Evolutionary conservation across 1,139 yeast species (phyloP).

Genomic region (Spathaspora jeffriesii): DNA sequence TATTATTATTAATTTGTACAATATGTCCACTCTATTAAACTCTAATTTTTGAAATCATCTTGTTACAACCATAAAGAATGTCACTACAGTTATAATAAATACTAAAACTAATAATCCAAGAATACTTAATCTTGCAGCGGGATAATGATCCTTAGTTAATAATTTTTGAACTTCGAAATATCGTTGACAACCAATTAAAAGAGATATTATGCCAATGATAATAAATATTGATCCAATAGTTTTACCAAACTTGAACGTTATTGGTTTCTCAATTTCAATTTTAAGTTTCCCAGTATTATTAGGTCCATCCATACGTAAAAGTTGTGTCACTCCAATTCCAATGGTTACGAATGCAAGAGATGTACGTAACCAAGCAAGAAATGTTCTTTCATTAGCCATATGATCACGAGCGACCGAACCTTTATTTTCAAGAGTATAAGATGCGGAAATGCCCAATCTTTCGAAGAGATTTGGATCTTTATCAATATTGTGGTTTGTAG

Average conservation of each 20-base stretch:
- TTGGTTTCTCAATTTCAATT: constrained; percentile 4
- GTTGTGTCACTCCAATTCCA: constrained; percentile 45
- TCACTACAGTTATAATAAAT: constrained; percentile 21
- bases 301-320: constrained; percentile 30
- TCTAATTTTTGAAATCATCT: constrained; percentile 7
- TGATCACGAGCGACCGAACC: constrained; percentile 54
- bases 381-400: constrained; percentile 78
- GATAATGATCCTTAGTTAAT: constrained; percentile 26
- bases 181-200: constrained; percentile 32
- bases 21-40: background rate
- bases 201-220: constrained; percentile 33
- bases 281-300: background rate
- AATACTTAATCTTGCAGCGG: constrained; percentile 29
- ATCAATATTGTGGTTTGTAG: background rate
- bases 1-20: background rate
- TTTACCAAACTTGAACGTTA: constrained; percentile 29
- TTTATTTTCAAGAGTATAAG: constrained; percentile 36
- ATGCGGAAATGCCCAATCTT: background rate
- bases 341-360: constrained; percentile 42
- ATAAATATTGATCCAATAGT: constrained; percentile 39
- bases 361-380: constrained; percentile 76
- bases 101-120: constrained; percentile 19
- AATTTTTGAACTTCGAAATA: constrained; percentile 36
- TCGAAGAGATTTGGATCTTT: background rate
- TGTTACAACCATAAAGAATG: constrained; percentile 23